Base-by-base conservation (phyloP, 2,329 filamentous ascomycete genomes). In the Elsinoe batatas region DNA sequence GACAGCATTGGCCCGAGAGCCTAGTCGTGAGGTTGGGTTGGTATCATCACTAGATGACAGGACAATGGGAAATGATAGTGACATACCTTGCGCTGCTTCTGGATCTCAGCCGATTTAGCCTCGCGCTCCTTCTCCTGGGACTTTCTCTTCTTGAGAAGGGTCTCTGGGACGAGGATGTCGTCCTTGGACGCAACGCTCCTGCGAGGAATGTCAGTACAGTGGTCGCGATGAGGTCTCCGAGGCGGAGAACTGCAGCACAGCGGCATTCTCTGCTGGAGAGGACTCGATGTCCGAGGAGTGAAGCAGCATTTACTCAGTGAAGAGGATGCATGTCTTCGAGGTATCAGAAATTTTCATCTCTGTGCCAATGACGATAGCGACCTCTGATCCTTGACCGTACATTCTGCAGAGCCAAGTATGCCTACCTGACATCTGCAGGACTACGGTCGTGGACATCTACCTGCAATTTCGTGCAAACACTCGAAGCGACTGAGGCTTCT, bases 91-190 rank as follows among this genome's bases (percentile, higher is more conserved):
- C 93, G 93, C 77, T 84, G 87, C 82, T 95, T 87, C 77, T 90
- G 82, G 64, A 83, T 74, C 70, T 88, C 87, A 64, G 87, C 81
- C 66, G 81, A 76, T 74, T 85, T 86, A 78, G 91, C 88, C 75
- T 93, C 91, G 75, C 91, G 88, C 74, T 91, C 90, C 85, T 96
- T 95, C 85, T 98, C 93, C 80, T 96, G 91, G 76, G 84, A 89
- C 90, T 98, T 98, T 81, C 93, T 88, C 89, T 98, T 98, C 88
- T 98, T 98, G 76, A 98, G 84, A 71, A 98, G 88, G 69, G 93
- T 98, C 88, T 98, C 93, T 68, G 93, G 93, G 73, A 97, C 89
- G 75, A 97, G 82, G 75, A 98, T 84, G 76, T 97, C 87, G 76
- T 96, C 88, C 77, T 91, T 79, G 76, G 90, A 95, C 67, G 93